phyloP scores from a whole-genome alignment of 257 asterid species.

The Avicennia marina region DNA sequence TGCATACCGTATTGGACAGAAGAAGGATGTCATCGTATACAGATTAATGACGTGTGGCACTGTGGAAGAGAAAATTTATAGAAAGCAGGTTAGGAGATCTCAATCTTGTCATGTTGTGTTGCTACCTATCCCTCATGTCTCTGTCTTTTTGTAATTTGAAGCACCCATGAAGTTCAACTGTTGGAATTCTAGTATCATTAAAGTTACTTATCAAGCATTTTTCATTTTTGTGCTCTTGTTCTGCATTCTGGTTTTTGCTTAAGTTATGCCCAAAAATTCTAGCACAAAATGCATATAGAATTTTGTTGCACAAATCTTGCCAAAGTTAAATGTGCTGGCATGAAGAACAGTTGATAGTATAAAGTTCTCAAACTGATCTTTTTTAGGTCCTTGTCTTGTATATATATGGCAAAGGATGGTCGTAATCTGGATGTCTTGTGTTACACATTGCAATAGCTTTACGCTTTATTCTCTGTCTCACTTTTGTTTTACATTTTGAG shows the following conservation, averaged over 20 bases:
- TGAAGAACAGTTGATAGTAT: no score
- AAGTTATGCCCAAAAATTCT: slow-evolving; percentile 3
- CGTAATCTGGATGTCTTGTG: no score
- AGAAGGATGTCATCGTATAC: slow-evolving; percentile 86
- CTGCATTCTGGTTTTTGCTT: neutral
- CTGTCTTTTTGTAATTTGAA: slow-evolving; percentile 2
- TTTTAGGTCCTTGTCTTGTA: no score
- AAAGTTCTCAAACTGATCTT: no score
- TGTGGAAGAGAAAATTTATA: slow-evolving; percentile 90
- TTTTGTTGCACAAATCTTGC: neutral
- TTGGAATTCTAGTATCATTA: neutral
- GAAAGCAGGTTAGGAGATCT: slow-evolving; percentile 64
- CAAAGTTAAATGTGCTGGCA: neutral
- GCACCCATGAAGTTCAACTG: neutral
- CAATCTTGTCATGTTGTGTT: neutral
- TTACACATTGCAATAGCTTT: no score
- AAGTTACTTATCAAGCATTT: neutral
- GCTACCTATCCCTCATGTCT: neutral
- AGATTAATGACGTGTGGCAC: slow-evolving; percentile 91
- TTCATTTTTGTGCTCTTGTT: neutral
- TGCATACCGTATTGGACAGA: slow-evolving; percentile 95
- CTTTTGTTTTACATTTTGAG: neutral
- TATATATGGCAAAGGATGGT: no score
- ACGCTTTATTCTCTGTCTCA: neutral
- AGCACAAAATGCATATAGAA: neutral